Percentiles rank a stretch among this genome's conserved stretches.
phyloP scores from a whole-genome alignment of 106 monocot species.

The Vanilla planifolia region DNA sequence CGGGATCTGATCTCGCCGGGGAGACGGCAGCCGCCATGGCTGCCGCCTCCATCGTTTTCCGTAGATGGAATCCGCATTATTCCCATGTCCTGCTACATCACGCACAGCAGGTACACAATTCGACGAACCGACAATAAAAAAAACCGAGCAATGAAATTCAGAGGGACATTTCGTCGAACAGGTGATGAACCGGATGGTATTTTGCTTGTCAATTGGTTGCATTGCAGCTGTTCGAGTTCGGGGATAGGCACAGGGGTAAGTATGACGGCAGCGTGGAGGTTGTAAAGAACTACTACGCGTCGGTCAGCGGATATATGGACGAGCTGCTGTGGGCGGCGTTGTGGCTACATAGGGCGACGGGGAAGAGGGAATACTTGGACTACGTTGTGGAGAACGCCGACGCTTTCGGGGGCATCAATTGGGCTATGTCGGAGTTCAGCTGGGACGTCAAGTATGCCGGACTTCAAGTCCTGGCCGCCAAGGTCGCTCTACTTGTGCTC shows the following conservation, averaged over 20 bases:
- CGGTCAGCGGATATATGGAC: conserved; percentile 53
- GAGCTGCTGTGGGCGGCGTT: conserved; percentile 65
- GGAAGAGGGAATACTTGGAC: conserved; percentile 20
- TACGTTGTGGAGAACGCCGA: conserved; percentile 29
- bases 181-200: too few species aligned
- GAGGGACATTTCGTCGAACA: background rate
- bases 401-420: conserved; percentile 30
- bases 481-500: conserved; percentile 11
- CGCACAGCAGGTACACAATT: conserved; percentile 11
- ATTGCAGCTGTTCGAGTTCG: conserved; percentile 52
- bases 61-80: conserved; percentile 13
- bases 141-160: too few species aligned
- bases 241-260: conserved; percentile 44
- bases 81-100: conserved; percentile 15
- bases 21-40: conserved; percentile 27
- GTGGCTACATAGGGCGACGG: conserved; percentile 40
- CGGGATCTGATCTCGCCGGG: conserved; percentile 21
- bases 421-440: conserved; percentile 64
- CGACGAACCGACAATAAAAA: background rate
- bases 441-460: conserved; percentile 77
- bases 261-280: conserved; percentile 34
- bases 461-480: conserved; percentile 42
- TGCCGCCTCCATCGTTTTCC: conserved; percentile 19
- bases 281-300: conserved; percentile 39
- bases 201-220: background rate